These are phyloP conservation scores for Cnidoscolus chayamansa DNA, from an alignment of 441 rosid genomes.

Conservation along the genomic window DNA sequence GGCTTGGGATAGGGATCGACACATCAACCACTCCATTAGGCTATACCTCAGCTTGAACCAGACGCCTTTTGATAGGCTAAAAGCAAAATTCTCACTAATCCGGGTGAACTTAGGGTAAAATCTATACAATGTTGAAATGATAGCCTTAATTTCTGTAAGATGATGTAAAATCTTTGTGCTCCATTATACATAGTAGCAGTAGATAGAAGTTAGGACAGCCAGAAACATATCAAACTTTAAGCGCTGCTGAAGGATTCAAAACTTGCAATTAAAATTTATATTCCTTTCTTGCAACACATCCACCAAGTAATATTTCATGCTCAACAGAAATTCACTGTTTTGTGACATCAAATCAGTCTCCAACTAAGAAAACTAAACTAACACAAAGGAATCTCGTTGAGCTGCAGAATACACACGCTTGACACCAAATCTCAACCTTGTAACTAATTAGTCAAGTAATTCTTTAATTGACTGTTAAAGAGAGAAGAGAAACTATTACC, in stretches of 20 bases:
- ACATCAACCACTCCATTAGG: not conserved
- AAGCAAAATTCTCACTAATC: not conserved
- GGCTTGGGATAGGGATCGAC: too few species aligned
- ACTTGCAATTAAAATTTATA: too few species aligned
- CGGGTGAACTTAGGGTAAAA: too few species aligned
- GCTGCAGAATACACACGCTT: not conserved
- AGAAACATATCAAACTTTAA: too few species aligned
- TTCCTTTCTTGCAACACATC: too few species aligned
- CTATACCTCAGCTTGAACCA: not conserved
- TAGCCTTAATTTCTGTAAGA: not conserved
- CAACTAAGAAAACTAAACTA: not conserved
- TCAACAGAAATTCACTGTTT: too few species aligned
- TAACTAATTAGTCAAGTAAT: not conserved
- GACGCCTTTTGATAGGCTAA: not conserved
- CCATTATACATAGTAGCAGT: too few species aligned
- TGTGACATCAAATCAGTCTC: too few species aligned
- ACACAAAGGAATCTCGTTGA: not conserved
- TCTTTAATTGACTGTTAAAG: not conserved
- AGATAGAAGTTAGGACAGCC: too few species aligned
- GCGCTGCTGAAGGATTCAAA: too few species aligned
- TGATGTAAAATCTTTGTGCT: too few species aligned
- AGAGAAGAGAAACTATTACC: slow-evolving; percentile 37
- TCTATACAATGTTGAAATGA: not conserved
- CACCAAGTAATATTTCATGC: too few species aligned
- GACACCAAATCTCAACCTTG: not conserved